Percentiles rank a stretch among this genome's conserved stretches.
phyloP scores from a whole-genome alignment of 108 stramenopile genomes.

The Fragilaria crotonensis region DNA sequence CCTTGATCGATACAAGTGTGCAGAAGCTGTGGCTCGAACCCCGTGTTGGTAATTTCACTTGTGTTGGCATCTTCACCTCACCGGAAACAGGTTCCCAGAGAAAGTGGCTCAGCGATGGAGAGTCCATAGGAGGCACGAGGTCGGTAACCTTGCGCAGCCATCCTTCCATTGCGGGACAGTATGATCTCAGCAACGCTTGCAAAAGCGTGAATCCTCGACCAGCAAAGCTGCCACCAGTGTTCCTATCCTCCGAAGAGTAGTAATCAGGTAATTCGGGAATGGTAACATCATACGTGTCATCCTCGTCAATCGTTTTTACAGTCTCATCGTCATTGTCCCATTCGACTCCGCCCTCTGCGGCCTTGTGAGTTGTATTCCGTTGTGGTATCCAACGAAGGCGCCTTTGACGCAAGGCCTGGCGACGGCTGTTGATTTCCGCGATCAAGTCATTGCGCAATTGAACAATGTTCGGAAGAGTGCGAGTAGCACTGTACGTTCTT shows the following conservation, averaged over 20 bases:
- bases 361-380: not conserved
- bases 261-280: constrained; percentile 61
- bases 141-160: constrained; percentile 61
- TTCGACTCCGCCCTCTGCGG: not conserved
- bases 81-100: constrained; percentile 51
- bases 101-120: constrained; percentile 55
- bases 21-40: not conserved
- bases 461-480: constrained; percentile 60
- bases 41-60: not conserved
- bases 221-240: constrained; percentile 34
- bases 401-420: constrained; percentile 1
- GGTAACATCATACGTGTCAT: constrained; percentile 11
- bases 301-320: not conserved
- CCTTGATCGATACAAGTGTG: not conserved
- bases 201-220: constrained; percentile 58
- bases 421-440: constrained; percentile 30
- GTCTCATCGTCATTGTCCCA: constrained; percentile 11
- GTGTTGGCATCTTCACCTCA: not conserved
- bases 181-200: constrained; percentile 51
- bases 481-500: constrained; percentile 59
- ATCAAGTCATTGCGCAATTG: constrained; percentile 66
- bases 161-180: constrained; percentile 61
- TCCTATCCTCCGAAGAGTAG: constrained; percentile 3
- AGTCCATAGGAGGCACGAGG: constrained; percentile 42
- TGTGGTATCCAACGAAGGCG: not conserved